Percentiles rank a stretch among this genome's conserved stretches.
Conservation (phyloP, 306 rosid species). For the Cucurbita ficifolia region DNA sequence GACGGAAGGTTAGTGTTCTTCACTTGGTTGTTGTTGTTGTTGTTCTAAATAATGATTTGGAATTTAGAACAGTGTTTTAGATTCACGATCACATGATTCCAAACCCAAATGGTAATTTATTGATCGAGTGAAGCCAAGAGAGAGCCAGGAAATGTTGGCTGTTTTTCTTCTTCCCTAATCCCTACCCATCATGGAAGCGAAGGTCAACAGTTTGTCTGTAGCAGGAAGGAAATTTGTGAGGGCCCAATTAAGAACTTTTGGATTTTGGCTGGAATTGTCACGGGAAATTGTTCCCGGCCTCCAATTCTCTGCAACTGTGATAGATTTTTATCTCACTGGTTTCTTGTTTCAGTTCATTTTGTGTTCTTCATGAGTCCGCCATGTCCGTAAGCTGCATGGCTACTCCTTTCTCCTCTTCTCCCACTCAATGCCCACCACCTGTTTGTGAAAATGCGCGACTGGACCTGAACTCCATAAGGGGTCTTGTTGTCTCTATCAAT, state of each 20-base stretch:
- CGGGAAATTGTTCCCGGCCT: conserved; percentile 39
- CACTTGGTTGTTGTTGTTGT: neutral
- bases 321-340: conserved; percentile 8
- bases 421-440: conserved; percentile 10
- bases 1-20: neutral
- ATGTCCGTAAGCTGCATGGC: conserved; percentile 11
- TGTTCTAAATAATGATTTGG: neutral
- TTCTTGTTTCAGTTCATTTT: neutral
- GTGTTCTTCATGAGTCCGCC: conserved; percentile 6
- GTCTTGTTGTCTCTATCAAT: conserved; percentile 35
- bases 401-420: conserved; percentile 10
- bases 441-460: conserved; percentile 21
- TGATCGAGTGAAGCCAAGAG: conserved; percentile 4
- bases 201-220: conserved; percentile 11
- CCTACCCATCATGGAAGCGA: neutral
- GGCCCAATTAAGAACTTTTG: conserved; percentile 1
- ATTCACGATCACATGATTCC: neutral
- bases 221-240: neutral
- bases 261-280: conserved; percentile 14
- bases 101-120: neutral
- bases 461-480: conserved; percentile 41
- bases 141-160: neutral
- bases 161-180: no score
- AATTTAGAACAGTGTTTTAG: neutral
- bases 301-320: conserved; percentile 6